A percentile compares a stretch with the other conserved stretches of the same genome.
These are phyloP conservation scores for Trichoderma erinaceum DNA, from an alignment of 495 filamentous ascomycete genomes.

Conservation along the genomic window DNA sequence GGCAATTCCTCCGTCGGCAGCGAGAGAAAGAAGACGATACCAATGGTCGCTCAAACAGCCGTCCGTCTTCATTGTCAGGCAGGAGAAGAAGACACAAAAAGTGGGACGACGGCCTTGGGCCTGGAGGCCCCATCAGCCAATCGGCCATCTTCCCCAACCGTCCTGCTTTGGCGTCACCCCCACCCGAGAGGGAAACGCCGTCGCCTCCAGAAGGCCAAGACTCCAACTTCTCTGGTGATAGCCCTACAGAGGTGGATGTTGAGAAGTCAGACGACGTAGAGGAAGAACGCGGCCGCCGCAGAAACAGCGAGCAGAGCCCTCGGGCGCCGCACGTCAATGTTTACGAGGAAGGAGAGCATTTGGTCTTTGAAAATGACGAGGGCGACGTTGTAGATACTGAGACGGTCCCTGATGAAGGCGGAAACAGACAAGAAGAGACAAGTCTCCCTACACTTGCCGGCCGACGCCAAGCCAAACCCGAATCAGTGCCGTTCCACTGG, in stretches of 20 bases:
- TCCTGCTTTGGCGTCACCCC: conserved; percentile 13
- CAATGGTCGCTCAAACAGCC: conserved; percentile 44
- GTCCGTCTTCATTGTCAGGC: conserved; percentile 55
- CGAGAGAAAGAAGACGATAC: conserved; percentile 61
- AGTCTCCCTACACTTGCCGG: conserved; percentile 17
- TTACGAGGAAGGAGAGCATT: conserved; percentile 76
- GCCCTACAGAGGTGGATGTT: conserved; percentile 17
- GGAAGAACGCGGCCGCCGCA: conserved; percentile 15
- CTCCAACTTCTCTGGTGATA: conserved; percentile 1
- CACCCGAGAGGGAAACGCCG: conserved; percentile 25
- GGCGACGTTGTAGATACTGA: conserved; percentile 68
- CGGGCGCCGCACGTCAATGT: conserved; percentile 49
- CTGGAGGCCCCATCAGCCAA: conserved; percentile 83
- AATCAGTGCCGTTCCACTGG: conserved; percentile 37
- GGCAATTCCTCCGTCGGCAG: conserved; percentile 75
- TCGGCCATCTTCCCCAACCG: conserved; percentile 72
- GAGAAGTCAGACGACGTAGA: conserved; percentile 23
- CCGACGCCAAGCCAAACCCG: conserved; percentile 24
- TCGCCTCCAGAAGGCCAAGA: conserved; percentile 18
- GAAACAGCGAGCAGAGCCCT: conserved; percentile 21
- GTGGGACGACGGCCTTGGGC: conserved; percentile 65
- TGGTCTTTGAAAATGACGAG: conserved; percentile 80
- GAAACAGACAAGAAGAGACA: conserved; percentile 16
- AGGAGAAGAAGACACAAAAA: conserved; percentile 54
- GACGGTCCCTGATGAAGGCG: conserved; percentile 24